Base-by-base conservation (phyloP, 2,329 filamentous ascomycete species). In the Colletotrichum sp. region DNA sequence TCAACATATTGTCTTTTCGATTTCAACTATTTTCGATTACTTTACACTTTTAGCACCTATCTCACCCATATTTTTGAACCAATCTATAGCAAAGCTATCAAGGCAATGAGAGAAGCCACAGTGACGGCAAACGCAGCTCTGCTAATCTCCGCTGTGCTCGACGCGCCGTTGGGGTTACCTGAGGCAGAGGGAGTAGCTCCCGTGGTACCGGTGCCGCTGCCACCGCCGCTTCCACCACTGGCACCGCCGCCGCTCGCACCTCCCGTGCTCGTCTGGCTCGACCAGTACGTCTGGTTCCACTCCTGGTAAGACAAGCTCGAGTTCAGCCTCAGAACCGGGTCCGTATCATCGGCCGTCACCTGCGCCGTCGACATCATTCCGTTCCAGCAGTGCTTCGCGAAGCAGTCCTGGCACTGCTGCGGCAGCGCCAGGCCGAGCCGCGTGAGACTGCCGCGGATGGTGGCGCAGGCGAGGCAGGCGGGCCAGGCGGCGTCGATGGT, bases 401-500 rank as follows among this genome's bases (percentile, higher is more conserved):
- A 82, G 13, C 81, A 82, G 24, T 78, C 44, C 12, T 75, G 72
- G 57, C 81, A 82, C 28, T 81, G 77, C 5, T 34, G 68, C 1
- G 81, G 81, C 6, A 79, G 4, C 2, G 79, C 68, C 2, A 80
- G 71, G 6, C 67, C 63, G 4, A 72, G 36, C 0, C 81, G 75
- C 76, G 90, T 86, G 73, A 96, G 88, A 75, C 93, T 95, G 65
- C 95, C 90, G 69, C 89, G 90, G 22, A 98, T 86, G 5, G 96
- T 92, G 1, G 95, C 96, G 83, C 96, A 98, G 6, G 92, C 95
- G 3, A 97, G 92, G 80, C 96, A 98, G 0, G 91, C 88, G 0
- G 92, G 89, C 95, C 96, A 98, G 63, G 92, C 83, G 0, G 84
- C 79, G 81, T 96, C 93, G 2, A 92, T 80, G 1, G 94, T 95